Evolutionary conservation across 495 filamentous ascomycete genomes (phyloP).

Genomic region (Viridothelium virens): DNA sequence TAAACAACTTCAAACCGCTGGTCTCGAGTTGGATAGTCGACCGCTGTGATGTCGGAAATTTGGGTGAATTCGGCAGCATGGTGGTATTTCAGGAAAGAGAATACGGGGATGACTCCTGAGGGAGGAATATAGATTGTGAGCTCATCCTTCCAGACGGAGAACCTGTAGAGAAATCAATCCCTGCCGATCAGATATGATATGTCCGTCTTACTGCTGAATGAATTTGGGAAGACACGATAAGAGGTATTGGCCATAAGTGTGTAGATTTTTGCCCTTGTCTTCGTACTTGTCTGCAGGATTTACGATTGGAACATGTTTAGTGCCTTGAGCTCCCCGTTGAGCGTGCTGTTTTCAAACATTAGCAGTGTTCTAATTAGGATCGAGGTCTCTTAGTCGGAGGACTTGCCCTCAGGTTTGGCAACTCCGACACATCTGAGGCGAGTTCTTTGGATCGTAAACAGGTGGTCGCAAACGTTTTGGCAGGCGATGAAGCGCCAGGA

Average conservation of each 20-base stretch:
- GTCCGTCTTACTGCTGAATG: constrained; percentile 62
- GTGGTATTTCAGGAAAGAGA: constrained; percentile 95
- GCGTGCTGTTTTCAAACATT: constrained; percentile 20
- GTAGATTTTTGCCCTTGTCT: constrained; percentile 72
- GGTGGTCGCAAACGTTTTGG: constrained; percentile 30
- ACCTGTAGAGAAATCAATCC: constrained; percentile 34
- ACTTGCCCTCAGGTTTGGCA: constrained; percentile 41
- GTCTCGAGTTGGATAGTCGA: constrained; percentile 90
- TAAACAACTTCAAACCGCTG: constrained; percentile 98
- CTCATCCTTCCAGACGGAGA: constrained; percentile 99
- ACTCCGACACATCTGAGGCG: constrained; percentile 23
- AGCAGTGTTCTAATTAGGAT: constrained; percentile 24
- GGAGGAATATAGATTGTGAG: constrained; percentile 88
- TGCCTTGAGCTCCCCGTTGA: constrained; percentile 37
- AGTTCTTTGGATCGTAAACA: constrained; percentile 28
- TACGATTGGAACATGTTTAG: constrained; percentile 64
- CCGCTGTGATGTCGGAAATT: constrained; percentile 81
- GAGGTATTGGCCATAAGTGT: constrained; percentile 92
- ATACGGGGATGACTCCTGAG: constrained; percentile 76
- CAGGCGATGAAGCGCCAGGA: constrained; percentile 10
- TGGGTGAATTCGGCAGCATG: constrained; percentile 95
- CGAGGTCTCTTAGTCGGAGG: constrained; percentile 37
- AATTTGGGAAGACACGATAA: constrained; percentile 96
- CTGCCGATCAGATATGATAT: neutral
- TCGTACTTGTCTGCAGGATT: constrained; percentile 91